These are phyloP conservation scores for Psilocybe cubensis DNA, from an alignment of 768 basidiomycete species.

Conservation along the genomic window DNA sequence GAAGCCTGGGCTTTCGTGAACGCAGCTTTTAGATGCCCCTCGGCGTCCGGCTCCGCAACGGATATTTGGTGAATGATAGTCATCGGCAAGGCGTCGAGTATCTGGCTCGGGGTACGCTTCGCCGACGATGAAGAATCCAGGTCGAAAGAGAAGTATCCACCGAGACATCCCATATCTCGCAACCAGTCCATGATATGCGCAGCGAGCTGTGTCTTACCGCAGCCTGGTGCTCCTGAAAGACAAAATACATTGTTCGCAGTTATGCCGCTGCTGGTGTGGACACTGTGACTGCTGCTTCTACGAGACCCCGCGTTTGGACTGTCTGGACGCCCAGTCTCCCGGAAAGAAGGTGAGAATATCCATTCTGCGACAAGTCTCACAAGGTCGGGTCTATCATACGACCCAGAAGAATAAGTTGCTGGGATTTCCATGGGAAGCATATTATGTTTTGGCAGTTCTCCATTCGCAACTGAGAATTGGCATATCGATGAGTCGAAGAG, in stretches of 20 bases:
- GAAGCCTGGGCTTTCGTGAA: slow-evolving; percentile 8
- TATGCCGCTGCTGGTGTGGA: neutral
- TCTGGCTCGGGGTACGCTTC: neutral
- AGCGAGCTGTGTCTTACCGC: slow-evolving; percentile 18
- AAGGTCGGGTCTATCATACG: slow-evolving; percentile 15
- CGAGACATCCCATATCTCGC: slow-evolving; percentile 20
- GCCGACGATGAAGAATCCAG: neutral
- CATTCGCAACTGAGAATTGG: slow-evolving; percentile 11
- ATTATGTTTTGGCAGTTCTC: slow-evolving; percentile 12
- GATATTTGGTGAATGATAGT: slow-evolving; percentile 22
- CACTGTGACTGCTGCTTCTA: neutral
- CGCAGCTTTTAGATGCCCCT: neutral
- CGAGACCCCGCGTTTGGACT: neutral
- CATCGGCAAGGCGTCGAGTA: slow-evolving; percentile 20
- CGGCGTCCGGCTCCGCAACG: slow-evolving; percentile 18
- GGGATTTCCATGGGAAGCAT: slow-evolving; percentile 22
- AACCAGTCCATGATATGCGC: slow-evolving; percentile 21
- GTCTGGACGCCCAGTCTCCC: neutral
- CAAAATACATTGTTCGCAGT: slow-evolving; percentile 17
- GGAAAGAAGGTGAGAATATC: slow-evolving; percentile 16
- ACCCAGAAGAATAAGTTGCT: neutral
- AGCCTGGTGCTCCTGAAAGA: slow-evolving; percentile 13
- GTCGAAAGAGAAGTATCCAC: slow-evolving; percentile 26
- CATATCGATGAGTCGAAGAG: neutral
- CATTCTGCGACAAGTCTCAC: slow-evolving; percentile 22